Percentiles rank a stretch among this genome's conserved stretches.
Conservation (phyloP, 2,329 filamentous ascomycete species). For the Calonectria montana region DNA sequence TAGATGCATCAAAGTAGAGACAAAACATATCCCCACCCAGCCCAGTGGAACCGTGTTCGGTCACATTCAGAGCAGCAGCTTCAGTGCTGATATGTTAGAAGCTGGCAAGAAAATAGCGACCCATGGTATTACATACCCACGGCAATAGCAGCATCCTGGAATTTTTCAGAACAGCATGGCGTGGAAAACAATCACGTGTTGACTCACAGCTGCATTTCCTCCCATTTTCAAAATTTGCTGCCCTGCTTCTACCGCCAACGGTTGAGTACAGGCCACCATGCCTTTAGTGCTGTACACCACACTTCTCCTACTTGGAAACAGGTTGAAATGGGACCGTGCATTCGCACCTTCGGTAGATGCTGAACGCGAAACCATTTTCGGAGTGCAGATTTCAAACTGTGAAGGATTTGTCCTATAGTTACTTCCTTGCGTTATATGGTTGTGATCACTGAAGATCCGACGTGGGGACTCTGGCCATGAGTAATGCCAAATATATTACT, state of each 20-base stretch:
- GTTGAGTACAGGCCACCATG: background rate
- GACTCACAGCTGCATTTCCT: background rate
- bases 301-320: background rate
- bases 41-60: background rate
- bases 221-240: background rate
- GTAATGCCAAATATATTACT: no score
- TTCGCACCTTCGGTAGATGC: no score
- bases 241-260: background rate
- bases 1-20: background rate
- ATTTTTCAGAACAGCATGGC: background rate
- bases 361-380: no score
- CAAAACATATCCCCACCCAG: background rate
- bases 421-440: no score
- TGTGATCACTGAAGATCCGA: no score
- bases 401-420: no score
- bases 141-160: background rate
- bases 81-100: background rate
- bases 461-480: no score
- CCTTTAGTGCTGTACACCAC: background rate
- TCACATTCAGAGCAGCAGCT: background rate
- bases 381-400: no score
- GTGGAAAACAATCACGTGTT: background rate
- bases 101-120: background rate
- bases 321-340: no score
- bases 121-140: background rate